Conservation (phyloP, 164 flowering plant species). For the Akebia trifoliata region DNA sequence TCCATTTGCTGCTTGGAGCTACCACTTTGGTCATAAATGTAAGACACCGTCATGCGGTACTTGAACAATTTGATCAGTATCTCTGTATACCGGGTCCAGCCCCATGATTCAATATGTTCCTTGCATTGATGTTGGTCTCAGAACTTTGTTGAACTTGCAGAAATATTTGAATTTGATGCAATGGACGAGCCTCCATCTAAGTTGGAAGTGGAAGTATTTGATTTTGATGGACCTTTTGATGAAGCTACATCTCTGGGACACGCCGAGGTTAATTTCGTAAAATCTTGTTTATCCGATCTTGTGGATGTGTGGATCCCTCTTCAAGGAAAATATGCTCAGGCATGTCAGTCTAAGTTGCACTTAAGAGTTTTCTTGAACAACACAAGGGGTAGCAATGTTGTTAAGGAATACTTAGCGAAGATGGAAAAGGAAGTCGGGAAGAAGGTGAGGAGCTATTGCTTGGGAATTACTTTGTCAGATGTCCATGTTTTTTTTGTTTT, state of each 20-base stretch:
- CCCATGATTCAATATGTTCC: too few relatives aligned
- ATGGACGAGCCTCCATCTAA: constrained; percentile 94
- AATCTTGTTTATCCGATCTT: constrained; percentile 61
- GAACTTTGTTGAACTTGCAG: constrained; percentile 38
- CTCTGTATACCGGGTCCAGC: too few relatives aligned
- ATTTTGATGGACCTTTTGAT: constrained; percentile 97
- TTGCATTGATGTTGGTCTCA: too few relatives aligned
- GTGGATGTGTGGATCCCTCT: constrained; percentile 92
- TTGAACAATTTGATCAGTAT: too few relatives aligned
- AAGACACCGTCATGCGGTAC: too few relatives aligned
- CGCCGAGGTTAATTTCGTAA: constrained; percentile 81
- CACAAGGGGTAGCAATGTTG: constrained; percentile 61
- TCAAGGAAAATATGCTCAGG: constrained; percentile 79
- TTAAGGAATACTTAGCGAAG: constrained; percentile 64
- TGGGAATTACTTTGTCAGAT: neutral
- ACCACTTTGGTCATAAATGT: too few relatives aligned
- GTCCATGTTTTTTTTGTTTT: neutral
- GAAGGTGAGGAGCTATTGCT: constrained; percentile 47
- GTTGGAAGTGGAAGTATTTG: constrained; percentile 81
- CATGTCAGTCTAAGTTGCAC: constrained; percentile 87
- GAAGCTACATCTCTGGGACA: constrained; percentile 88
- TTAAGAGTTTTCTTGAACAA: constrained; percentile 77
- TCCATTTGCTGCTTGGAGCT: neutral
- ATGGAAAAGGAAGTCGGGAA: constrained; percentile 97
- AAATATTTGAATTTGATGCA: constrained; percentile 97